Base-by-base conservation (phyloP, 75 land plant species). In the Selaginella tamariscina region DNA sequence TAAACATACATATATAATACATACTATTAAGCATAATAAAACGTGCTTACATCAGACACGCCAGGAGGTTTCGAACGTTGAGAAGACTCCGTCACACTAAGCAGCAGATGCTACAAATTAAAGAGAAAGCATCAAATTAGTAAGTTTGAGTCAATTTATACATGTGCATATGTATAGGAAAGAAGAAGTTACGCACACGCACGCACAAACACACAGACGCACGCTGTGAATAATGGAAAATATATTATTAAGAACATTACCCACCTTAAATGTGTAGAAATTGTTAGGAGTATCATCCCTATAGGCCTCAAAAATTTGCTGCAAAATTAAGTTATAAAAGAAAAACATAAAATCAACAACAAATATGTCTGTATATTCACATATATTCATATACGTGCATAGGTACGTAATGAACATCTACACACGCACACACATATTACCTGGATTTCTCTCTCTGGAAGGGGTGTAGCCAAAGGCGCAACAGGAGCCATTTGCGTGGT, bases 401-500 rank as follows among this genome's bases (percentile, higher is more conserved):
- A n/a, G n/a, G n/a, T n/a, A n/a, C n/a, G n/a, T n/a, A n/a, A n/a
- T n/a, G n/a, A n/a, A n/a, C n/a, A n/a, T n/a, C n/a, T n/a, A n/a
- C n/a, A n/a, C n/a, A n/a, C n/a, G n/a, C n/a, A n/a, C 30, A 24
- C 29, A 54, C 28, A 20, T 23, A 68, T 74, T 21, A 90, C 99
- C 77, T 84, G 89, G 32, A 95, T 72, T 65, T 95, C 99, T 29
- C 99, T 82, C 70, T 95, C 97, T 31, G 92, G 87, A 27, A 95
- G 87, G 56, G 92, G 85, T 39, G 83, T 76, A 0, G 82, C 80
- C 69, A 90, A 71, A 22, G 96, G 91, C 1, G 99, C 99, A 33
- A 91, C 92, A 5, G 96, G 97, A 1, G 99, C 92, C 99, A 95
- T 91, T 69, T 90, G 99, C 26, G 99, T 95, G 15, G 86, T 83